Base-by-base conservation (phyloP, 495 filamentous ascomycete species). In the Bacidia rubella region DNA sequence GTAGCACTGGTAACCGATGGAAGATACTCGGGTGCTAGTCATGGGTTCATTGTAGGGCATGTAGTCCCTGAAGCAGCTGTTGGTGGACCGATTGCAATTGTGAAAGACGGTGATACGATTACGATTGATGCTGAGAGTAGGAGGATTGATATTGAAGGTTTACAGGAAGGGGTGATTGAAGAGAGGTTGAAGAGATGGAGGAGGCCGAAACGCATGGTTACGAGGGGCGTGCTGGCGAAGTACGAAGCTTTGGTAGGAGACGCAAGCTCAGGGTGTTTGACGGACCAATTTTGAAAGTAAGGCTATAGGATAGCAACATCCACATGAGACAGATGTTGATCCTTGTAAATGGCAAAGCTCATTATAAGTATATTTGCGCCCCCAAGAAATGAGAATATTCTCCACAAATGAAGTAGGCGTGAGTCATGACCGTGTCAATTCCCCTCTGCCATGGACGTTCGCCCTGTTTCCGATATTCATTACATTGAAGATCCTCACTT, bases 21-120 rank as follows among this genome's bases (percentile, higher is more conserved):
- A 0, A 72, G 92, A 40, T 98, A 96, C 61, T 84, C 78, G 21
- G 92, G 92, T 7, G 92, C 90, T 5, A 83, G 77, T 54, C 92
- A 96, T 61, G 92, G 92, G 0, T 98, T 98, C 65, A 95, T 98
- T 61, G 90, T 96, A 12, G 83, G 90, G 7, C 92, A 98, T 62
- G 85, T 98, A 35, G 86, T 88, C 2, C 92, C 92, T 1, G 92
- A 98, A 68, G 92, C 92, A 3, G 81, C 81, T 11, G 81, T 83
- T 9, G 88, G 74, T 10, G 89, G 89, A 0, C 87, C 89, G 2
- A 86, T 95, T 60, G 88, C 82, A 0, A 65, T 92, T 23, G 86
- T 94, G 2, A 60, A 68, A 59, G 79, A 92, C 60, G 92, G 87
- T 0, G 92, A 98, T 67, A 64, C 82, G 43, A 75, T 98, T 54